Evolutionary conservation across 2,329 filamentous ascomycete genomes (phyloP).

Genomic region (Pseudonectria buxi): DNA sequence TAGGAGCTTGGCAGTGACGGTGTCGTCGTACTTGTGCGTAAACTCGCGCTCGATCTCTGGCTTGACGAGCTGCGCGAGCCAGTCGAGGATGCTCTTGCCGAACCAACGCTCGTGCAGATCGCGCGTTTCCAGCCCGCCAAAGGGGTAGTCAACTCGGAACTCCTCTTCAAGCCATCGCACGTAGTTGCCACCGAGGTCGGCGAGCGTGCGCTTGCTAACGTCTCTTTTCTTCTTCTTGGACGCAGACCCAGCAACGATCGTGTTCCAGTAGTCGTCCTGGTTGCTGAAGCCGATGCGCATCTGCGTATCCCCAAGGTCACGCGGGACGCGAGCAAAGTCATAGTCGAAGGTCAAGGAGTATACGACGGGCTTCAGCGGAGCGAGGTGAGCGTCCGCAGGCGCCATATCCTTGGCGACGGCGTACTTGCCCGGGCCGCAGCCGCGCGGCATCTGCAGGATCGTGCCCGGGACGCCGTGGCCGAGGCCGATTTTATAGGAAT

Average conservation of each 20-base stretch:
- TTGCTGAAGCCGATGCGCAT: constrained; percentile 36
- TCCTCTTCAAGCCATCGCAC: constrained; percentile 33
- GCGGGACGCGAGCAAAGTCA: constrained; percentile 27
- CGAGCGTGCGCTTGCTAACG: constrained; percentile 20
- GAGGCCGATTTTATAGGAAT: constrained; percentile 31
- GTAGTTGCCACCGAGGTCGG: constrained; percentile 24
- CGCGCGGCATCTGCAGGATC: constrained; percentile 33
- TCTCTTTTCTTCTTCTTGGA: constrained; percentile 2
- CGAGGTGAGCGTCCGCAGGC: no score
- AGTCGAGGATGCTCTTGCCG: constrained; percentile 23
- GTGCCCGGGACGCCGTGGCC: constrained; percentile 31
- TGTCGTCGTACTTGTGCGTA: no score
- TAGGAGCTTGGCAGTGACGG: no score
- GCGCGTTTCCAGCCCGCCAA: constrained; percentile 14
- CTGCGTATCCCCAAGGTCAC: constrained; percentile 24
- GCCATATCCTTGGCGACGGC: constrained; percentile 29
- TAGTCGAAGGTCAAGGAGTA: constrained; percentile 36
- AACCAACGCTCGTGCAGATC: constrained; percentile 33
- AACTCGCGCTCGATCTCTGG: no score
- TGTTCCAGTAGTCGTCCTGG: constrained; percentile 30
- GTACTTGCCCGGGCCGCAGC: constrained; percentile 34
- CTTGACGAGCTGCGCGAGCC: no score
- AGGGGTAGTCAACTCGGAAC: constrained; percentile 28
- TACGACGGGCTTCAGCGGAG: no score
- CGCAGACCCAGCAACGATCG: constrained; percentile 17